phyloP scores from a whole-genome alignment of 164 flowering plant species.

The Paratinospora sagittata region DNA sequence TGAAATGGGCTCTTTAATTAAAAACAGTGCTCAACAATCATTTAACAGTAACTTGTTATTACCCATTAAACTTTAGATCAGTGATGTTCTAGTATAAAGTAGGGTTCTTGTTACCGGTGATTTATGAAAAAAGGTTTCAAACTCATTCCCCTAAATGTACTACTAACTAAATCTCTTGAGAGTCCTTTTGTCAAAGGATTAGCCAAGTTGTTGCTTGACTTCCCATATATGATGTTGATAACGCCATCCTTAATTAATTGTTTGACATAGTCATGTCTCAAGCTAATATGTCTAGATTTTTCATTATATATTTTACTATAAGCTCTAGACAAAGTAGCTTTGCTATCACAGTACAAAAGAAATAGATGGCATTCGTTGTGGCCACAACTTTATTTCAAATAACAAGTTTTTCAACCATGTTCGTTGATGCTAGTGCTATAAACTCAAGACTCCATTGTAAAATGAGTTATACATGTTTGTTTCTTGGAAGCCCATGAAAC shows the following conservation, averaged over 20 bases:
- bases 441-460: slow-evolving; percentile 3
- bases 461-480: no score
- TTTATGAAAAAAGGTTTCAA: neutral
- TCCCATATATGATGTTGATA: neutral
- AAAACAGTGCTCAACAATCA: neutral
- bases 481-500: slow-evolving; percentile 4
- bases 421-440: neutral
- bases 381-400: neutral
- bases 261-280: no score
- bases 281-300: no score
- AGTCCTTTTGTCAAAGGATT: no score
- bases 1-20: neutral
- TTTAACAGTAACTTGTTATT: no score
- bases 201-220: neutral
- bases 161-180: no score
- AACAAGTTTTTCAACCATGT: slow-evolving; percentile 4
- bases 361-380: neutral
- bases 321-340: neutral
- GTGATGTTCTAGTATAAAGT: no score
- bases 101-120: neutral
- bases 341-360: no score
- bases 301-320: no score
- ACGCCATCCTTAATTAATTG: no score
- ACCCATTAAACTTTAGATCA: no score
- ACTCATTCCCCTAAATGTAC: neutral